Evolutionary conservation across 2,329 filamentous ascomycete species (phyloP).

Genomic region (Penicillium aurantiogriseum): DNA sequence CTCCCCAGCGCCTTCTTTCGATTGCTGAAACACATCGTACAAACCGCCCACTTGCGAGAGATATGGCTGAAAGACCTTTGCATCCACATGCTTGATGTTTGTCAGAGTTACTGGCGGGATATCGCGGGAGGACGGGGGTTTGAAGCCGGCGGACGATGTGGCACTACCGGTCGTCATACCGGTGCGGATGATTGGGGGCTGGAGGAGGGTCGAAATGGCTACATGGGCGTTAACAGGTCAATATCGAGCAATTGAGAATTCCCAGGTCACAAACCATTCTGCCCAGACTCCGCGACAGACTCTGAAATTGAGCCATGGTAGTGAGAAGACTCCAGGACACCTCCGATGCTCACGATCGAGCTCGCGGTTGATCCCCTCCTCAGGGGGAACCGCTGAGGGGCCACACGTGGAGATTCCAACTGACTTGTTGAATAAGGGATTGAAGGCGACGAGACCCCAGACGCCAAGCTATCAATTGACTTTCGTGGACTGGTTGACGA

Average conservation of each 20-base stretch:
- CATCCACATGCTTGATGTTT: conserved; percentile 79
- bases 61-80: conserved; percentile 78
- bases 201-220: conserved; percentile 92
- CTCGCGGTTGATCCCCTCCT: conserved; percentile 80
- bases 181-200: conserved; percentile 84
- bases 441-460: conserved; percentile 52
- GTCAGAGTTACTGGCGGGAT: conserved; percentile 91
- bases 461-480: conserved; percentile 64
- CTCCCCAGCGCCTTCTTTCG: conserved; percentile 74
- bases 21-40: conserved; percentile 83
- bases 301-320: conserved; percentile 64
- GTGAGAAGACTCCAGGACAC: conserved; percentile 69
- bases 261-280: conserved; percentile 63
- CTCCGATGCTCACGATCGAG: conserved; percentile 83
- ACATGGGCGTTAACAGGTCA: conserved; percentile 14
- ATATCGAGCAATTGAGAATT: not conserved
- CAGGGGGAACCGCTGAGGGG: conserved; percentile 37
- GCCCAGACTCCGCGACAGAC: conserved; percentile 72
- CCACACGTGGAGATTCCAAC: conserved; percentile 37
- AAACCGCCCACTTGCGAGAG: conserved; percentile 79
- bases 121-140: conserved; percentile 78
- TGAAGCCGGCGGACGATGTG: conserved; percentile 67
- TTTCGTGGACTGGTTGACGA: conserved; percentile 61
- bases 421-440: conserved; percentile 45
- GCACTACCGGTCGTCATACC: conserved; percentile 78